A percentile compares a stretch with the other conserved stretches of the same genome.
Evolutionary conservation across 768 basidiomycete genomes (phyloP).

Genomic region (Termitomyces sp.): DNA sequence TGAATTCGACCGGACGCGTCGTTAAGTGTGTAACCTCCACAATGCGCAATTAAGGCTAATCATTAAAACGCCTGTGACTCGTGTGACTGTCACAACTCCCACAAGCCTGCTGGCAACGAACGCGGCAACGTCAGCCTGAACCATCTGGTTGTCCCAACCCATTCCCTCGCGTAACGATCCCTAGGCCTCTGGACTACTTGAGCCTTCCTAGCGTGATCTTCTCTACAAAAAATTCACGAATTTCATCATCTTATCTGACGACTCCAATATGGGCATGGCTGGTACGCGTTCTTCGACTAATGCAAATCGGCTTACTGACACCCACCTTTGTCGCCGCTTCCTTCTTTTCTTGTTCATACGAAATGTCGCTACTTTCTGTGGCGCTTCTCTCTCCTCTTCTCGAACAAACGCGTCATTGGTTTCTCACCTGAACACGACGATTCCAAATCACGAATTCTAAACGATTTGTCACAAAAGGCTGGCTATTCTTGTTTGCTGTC

Average conservation of each 20-base stretch:
- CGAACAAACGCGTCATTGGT: not conserved
- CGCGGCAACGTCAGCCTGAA: conserved; percentile 14
- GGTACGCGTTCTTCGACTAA: conserved; percentile 26
- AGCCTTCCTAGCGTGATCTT: not conserved
- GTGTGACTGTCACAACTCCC: conserved; percentile 9
- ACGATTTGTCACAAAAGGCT: conserved; percentile 48
- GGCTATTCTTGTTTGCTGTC: conserved; percentile 96
- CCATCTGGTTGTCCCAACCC: conserved; percentile 3
- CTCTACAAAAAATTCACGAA: conserved; percentile 1
- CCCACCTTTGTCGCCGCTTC: conserved; percentile 4
- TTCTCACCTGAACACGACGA: conserved; percentile 1
- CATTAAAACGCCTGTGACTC: not conserved
- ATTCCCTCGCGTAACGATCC: conserved; percentile 1
- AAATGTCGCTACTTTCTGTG: not conserved
- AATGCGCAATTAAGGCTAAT: too few species aligned
- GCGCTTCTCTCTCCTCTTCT: not conserved
- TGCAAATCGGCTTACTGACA: conserved; percentile 13
- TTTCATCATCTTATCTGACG: conserved; percentile 13
- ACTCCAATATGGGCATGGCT: conserved; percentile 37
- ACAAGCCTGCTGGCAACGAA: conserved; percentile 10
- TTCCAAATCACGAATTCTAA: not conserved
- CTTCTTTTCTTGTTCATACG: not conserved
- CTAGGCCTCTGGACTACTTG: not conserved
- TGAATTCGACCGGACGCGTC: too few species aligned
- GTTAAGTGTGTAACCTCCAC: too few species aligned